Base-by-base conservation (phyloP, 352 stramenopile genomes). In the Pythium grandisporangium region DNA sequence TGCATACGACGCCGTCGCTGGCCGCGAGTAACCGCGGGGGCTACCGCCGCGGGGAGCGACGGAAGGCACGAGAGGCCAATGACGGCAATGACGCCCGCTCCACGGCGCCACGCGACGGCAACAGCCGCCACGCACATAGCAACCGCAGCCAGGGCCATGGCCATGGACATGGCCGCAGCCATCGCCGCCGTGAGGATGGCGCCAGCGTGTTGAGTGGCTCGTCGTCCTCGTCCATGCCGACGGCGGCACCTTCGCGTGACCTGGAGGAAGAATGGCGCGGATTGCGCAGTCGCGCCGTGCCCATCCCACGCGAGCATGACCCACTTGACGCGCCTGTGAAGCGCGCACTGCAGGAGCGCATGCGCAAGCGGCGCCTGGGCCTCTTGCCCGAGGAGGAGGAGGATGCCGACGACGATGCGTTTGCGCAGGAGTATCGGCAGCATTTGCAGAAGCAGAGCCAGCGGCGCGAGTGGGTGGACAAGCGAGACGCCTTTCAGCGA, bases 231-330 rank as follows among this genome's bases (percentile, higher is more conserved):
- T n/a, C n/a, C n/a, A n/a, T n/a, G n/a, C n/a, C n/a, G n/a, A n/a
- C n/a, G 33, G 33, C 13, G 33, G 11, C 33, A 38, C 33, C 33
- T 20, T 11, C 19, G 11, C 33, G 33, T 38, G 45, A 60, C 21
- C 46, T 54, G 17, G 52, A 61, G 26, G 33, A 50, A 24, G 52
- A 61, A 44, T 61, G 52, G 52, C 45, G 45, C 16, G 40, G 42
- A 12, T 42, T 61, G 45, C 52, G 52, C 23, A 37, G 45, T 24
- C 54, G 52, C 41, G 51, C 44, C 5, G 54, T 55, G 14, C 35
- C 52, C 3, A 33, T 43, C 22, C 40, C 45, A 16, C 45, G 52
- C 23, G 30, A 17, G 21, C 30, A 37, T 16, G 52, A 61, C n/a
- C 52, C 52, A 16, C 34, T 61, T 16, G 52, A 53, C 5, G 40